A percentile compares a stretch with the other conserved stretches of the same genome.
These are phyloP conservation scores for Arthrobotrys musiformis DNA, from an alignment of 2,329 filamentous ascomycete species.

Conservation along the genomic window DNA sequence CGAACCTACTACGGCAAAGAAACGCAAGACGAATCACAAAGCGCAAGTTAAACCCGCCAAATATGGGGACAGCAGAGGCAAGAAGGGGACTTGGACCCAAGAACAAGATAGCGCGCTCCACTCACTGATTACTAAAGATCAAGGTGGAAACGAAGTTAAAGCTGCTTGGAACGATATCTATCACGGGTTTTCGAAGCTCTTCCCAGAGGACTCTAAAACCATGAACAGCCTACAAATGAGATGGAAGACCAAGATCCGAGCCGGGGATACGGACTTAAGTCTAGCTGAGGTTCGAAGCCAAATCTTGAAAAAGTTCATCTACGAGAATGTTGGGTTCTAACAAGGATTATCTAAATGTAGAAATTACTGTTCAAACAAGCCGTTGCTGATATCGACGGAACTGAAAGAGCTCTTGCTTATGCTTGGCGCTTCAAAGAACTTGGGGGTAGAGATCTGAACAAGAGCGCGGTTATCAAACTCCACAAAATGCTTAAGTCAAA, in stretches of 20 bases:
- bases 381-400: slow-evolving; percentile 40
- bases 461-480: slow-evolving; percentile 39
- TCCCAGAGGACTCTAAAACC: slow-evolving; percentile 21
- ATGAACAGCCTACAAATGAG: slow-evolving; percentile 44
- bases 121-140: slow-evolving; percentile 29
- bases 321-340: slow-evolving; percentile 4
- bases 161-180: slow-evolving; percentile 31
- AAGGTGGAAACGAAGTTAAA: slow-evolving; percentile 48
- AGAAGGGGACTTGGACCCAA: slow-evolving; percentile 31
- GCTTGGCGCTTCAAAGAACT: slow-evolving; percentile 53
- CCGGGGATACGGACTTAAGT: slow-evolving; percentile 41
- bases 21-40: slow-evolving; percentile 12
- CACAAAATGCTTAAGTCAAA: slow-evolving; percentile 38
- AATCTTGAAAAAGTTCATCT: neutral
- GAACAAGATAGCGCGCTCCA: slow-evolving; percentile 27
- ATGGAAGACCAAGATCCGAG: slow-evolving; percentile 37
- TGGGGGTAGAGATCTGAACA: slow-evolving; percentile 39
- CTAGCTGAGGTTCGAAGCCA: slow-evolving; percentile 21
- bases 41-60: neutral
- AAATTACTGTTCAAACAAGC: slow-evolving; percentile 44
- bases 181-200: slow-evolving; percentile 19
- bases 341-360: neutral
- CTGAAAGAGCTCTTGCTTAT: slow-evolving; percentile 37
- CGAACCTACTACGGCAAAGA: neutral
- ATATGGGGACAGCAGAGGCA: neutral